Conservation (phyloP, 2,329 filamentous ascomycete genomes). For the Arthrobotrys sinensis region DNA sequence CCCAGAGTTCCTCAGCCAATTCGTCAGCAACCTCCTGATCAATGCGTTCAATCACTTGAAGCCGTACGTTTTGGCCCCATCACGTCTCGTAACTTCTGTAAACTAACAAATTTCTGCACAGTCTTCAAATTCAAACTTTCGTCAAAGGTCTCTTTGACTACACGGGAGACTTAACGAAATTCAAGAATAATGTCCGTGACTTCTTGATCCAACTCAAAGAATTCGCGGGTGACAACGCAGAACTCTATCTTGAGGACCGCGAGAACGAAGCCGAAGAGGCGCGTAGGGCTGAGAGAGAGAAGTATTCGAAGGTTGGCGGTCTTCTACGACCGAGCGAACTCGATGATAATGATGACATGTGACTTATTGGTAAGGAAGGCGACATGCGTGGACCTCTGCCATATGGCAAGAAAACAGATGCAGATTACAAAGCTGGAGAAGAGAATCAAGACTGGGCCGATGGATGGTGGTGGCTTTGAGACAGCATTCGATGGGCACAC, state of each 20-base stretch:
- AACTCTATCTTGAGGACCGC: constrained; percentile 93
- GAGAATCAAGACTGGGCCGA: constrained; percentile 44
- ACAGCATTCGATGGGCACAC: constrained; percentile 58
- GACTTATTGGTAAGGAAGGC: constrained; percentile 57
- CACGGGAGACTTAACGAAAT: constrained; percentile 91
- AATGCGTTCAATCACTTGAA: constrained; percentile 95
- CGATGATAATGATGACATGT: constrained; percentile 82
- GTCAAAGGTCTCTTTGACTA: constrained; percentile 89
- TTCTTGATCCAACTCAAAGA: constrained; percentile 98
- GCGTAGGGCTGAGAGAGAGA: constrained; percentile 89
- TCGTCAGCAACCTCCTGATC: constrained; percentile 85
- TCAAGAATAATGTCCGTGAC: constrained; percentile 95
- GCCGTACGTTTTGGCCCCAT: constrained; percentile 72
- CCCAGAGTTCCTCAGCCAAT: constrained; percentile 89
- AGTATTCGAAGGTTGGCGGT: constrained; percentile 93
- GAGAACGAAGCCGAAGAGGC: constrained; percentile 90
- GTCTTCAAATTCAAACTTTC: constrained; percentile 88
- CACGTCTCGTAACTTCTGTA: neutral
- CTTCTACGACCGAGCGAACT: constrained; percentile 97
- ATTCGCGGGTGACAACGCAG: constrained; percentile 94
- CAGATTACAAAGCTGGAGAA: constrained; percentile 33
- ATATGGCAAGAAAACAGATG: constrained; percentile 39
- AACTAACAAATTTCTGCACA: constrained; percentile 67
- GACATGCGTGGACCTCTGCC: constrained; percentile 45
- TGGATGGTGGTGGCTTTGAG: constrained; percentile 59